Percentiles rank a stretch among this genome's conserved stretches.
These are phyloP conservation scores for Rhodosporidiobolus odoratus DNA, from an alignment of 768 basidiomycete genomes.

Conservation along the genomic window DNA sequence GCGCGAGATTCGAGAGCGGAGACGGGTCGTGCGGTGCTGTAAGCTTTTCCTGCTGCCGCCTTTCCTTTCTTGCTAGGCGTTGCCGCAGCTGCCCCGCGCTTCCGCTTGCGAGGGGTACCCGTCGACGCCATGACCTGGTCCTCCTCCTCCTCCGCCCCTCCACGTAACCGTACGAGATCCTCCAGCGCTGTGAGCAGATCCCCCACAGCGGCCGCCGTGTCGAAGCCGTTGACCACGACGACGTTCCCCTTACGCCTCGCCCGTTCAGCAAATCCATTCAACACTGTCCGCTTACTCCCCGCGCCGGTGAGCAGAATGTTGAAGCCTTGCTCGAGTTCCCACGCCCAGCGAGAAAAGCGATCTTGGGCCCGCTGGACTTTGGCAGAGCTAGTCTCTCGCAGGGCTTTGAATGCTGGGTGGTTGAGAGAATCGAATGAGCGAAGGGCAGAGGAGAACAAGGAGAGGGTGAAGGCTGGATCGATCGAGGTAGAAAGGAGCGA, in stretches of 20 bases:
- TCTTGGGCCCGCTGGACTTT: constrained; percentile 18
- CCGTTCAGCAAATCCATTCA: constrained; percentile 68
- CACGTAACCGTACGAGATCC: constrained; percentile 17
- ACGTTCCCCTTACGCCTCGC: constrained; percentile 59
- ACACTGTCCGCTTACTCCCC: constrained; percentile 72
- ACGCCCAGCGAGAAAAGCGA: constrained; percentile 59
- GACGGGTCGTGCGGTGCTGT: constrained; percentile 39
- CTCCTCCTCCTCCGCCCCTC: background rate
- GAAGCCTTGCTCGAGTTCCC: constrained; percentile 76
- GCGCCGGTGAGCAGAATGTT: constrained; percentile 82
- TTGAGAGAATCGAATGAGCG: constrained; percentile 7
- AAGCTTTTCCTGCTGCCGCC: constrained; percentile 39
- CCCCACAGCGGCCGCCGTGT: constrained; percentile 62
- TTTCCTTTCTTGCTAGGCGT: constrained; percentile 17
- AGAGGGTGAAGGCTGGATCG: constrained; percentile 57
- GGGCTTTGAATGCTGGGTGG: background rate
- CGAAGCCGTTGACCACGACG: constrained; percentile 71
- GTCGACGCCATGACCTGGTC: background rate
- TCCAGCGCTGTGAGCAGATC: constrained; percentile 53
- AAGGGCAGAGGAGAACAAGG: constrained; percentile 48
- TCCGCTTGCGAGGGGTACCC: constrained; percentile 8
- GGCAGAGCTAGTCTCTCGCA: background rate
- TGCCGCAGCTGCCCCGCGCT: background rate
- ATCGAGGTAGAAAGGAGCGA: constrained; percentile 63
- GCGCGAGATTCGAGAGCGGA: constrained; percentile 59